Conservation (phyloP, 768 basidiomycete species). For the Tulasnella sp. region DNA sequence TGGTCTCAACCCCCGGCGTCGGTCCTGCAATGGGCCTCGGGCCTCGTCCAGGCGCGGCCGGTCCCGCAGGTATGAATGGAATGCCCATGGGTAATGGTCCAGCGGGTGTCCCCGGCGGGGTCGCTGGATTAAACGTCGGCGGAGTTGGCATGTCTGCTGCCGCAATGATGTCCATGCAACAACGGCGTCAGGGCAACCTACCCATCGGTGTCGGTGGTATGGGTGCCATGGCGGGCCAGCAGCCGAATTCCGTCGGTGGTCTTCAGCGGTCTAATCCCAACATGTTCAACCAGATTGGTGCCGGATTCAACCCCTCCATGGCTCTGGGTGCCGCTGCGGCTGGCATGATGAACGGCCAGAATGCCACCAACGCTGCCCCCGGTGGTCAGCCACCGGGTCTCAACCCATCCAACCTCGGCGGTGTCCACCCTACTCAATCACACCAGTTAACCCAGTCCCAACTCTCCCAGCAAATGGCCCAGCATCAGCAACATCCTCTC, state of each 20-base stretch:
- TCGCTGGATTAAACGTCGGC: constrained; percentile 3
- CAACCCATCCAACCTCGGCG: background rate
- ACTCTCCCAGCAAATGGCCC: background rate
- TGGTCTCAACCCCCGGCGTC: too few relatives aligned
- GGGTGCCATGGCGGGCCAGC: background rate
- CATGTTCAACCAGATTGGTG: background rate
- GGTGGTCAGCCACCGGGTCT: background rate
- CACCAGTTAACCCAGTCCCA: constrained; percentile 1
- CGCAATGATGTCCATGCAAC: too few relatives aligned
- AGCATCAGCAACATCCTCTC: constrained; percentile 3
- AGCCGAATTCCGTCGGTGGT: background rate
- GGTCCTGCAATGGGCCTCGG: too few relatives aligned
- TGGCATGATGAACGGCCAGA: background rate
- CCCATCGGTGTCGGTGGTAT: background rate
- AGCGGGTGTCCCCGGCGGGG: background rate
- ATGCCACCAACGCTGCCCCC: background rate
- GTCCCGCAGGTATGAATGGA: too few relatives aligned
- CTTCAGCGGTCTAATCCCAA: background rate
- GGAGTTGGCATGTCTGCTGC: background rate
- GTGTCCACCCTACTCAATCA: background rate
- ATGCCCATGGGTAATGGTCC: background rate
- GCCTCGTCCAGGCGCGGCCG: too few relatives aligned
- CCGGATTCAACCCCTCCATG: background rate
- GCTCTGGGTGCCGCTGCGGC: background rate
- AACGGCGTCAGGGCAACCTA: too few relatives aligned